These are phyloP conservation scores for Senna tora DNA, from an alignment of 306 rosid genomes.

Conservation along the genomic window DNA sequence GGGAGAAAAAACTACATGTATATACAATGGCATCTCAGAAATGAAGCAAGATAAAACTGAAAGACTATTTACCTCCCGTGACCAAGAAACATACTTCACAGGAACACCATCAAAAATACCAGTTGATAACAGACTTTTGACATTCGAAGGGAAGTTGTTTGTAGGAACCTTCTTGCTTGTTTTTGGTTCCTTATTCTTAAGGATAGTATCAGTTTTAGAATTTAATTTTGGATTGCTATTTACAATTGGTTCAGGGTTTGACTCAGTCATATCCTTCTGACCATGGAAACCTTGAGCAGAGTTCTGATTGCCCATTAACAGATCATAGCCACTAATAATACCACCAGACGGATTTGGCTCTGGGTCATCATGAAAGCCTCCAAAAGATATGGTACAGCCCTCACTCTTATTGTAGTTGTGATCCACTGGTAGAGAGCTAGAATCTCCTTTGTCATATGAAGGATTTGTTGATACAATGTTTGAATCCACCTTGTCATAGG, in stretches of 20 bases:
- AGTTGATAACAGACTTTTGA: constrained; percentile 91
- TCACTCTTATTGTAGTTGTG: constrained; percentile 63
- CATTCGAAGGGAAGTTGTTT: constrained; percentile 94
- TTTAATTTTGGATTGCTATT: constrained; percentile 50
- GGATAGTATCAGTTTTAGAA: constrained; percentile 45
- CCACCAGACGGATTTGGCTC: constrained; percentile 67
- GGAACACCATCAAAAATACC: constrained; percentile 93
- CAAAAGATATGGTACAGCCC: constrained; percentile 69
- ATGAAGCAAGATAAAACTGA: constrained; percentile 27
- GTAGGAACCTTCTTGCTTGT: constrained; percentile 70
- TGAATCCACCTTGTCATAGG: constrained; percentile 62
- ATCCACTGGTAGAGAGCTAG: constrained; percentile 54
- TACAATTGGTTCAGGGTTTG: constrained; percentile 52
- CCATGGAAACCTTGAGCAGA: constrained; percentile 56
- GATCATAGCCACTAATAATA: constrained; percentile 65
- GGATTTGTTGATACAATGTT: constrained; percentile 52
- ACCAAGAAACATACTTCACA: constrained; percentile 91
- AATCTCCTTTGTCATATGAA: constrained; percentile 58
- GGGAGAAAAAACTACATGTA: neutral
- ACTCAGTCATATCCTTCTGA: constrained; percentile 56
- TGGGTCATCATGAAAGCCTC: constrained; percentile 63
- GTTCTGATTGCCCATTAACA: constrained; percentile 63
- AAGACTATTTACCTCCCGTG: constrained; percentile 71
- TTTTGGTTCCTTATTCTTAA: constrained; percentile 74
- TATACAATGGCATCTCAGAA: constrained; percentile 27